These are phyloP conservation scores for Malus sieversii DNA, from an alignment of 306 rosid species.

Conservation along the genomic window DNA sequence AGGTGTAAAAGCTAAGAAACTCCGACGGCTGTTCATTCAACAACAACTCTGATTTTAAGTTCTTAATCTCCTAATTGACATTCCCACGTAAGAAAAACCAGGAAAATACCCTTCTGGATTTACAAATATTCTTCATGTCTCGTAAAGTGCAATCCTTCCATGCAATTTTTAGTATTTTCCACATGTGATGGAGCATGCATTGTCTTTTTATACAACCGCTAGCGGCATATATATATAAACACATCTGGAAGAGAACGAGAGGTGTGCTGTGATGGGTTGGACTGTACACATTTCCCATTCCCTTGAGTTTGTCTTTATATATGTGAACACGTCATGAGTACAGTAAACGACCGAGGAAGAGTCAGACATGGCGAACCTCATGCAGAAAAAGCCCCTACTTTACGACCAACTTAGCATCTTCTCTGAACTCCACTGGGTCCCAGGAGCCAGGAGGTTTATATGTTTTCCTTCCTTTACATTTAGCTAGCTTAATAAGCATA, in stretches of 20 bases:
- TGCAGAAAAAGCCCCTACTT: background rate
- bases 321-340: background rate
- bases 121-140: background rate
- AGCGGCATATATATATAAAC: background rate
- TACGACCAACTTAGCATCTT: background rate
- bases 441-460: background rate
- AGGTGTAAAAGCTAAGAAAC: background rate
- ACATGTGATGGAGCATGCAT: background rate
- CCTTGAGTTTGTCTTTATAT: background rate
- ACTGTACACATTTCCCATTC: background rate
- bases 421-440: background rate
- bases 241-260: background rate
- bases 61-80: background rate
- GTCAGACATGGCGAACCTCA: conserved; percentile 15
- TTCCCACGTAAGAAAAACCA: background rate
- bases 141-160: background rate
- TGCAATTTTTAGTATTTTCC: background rate
- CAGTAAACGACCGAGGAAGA: background rate
- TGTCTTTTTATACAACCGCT: background rate
- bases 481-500: background rate
- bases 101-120: background rate
- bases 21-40: background rate
- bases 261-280: background rate
- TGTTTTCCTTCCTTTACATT: background rate
- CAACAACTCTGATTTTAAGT: background rate